These are phyloP conservation scores for Pseudocercospora eumusae DNA, from an alignment of 2,329 filamentous ascomycete species.

Conservation along the genomic window DNA sequence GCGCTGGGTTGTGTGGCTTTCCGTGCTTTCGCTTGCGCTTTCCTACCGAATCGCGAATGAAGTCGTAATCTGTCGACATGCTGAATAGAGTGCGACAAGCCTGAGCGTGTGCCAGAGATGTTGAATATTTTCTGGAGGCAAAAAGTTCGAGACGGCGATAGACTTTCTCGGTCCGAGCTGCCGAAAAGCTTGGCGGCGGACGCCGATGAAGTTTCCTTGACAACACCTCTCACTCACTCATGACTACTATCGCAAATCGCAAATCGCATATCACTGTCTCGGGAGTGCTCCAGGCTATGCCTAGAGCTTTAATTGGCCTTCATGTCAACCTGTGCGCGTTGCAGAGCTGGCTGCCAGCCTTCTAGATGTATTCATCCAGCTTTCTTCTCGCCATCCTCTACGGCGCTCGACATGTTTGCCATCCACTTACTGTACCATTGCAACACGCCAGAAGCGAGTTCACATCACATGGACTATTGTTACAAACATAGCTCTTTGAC, in stretches of 20 bases:
- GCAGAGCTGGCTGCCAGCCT: not conserved
- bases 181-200: not conserved
- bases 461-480: constrained; percentile 10
- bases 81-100: constrained; percentile 1
- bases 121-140: constrained; percentile 10
- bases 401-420: not conserved
- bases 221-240: no score
- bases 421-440: not conserved
- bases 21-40: constrained; percentile 29
- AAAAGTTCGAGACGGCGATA: constrained; percentile 1
- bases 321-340: no score
- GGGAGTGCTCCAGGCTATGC: no score
- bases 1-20: constrained; percentile 31
- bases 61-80: constrained; percentile 34
- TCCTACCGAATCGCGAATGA: constrained; percentile 30
- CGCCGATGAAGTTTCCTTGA: not conserved
- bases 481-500: not conserved
- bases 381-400: not conserved
- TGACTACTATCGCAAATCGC: no score
- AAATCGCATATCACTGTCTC: no score
- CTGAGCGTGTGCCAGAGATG: not conserved
- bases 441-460: no score
- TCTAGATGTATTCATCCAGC: no score
- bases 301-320: no score
- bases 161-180: not conserved